Percentiles rank a stretch among this genome's conserved stretches.
phyloP scores from a whole-genome alignment of 176 grass and related monocot species.

The Triticum dicoccoides region DNA sequence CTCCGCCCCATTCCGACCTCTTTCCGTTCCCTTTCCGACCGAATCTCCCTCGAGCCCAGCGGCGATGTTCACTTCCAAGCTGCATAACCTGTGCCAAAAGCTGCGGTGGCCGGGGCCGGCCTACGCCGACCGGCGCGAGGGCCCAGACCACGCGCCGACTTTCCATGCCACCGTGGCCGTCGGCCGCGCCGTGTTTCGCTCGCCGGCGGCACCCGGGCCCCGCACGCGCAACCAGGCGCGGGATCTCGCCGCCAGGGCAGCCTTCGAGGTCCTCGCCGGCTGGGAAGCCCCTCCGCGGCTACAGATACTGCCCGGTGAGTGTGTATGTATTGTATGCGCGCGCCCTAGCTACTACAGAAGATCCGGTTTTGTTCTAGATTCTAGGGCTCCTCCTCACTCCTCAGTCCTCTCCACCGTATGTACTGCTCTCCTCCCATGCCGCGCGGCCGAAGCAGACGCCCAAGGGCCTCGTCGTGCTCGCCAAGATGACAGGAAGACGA shows the following conservation, averaged over 20 bases:
- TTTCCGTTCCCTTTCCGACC: too few species aligned
- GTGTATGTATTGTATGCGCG: too few species aligned
- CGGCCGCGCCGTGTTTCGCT: constrained; percentile 41
- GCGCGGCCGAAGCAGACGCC: too few species aligned
- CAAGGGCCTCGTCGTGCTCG: too few species aligned
- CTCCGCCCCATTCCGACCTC: too few species aligned
- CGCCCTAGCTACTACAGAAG: not conserved
- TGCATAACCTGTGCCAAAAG: constrained; percentile 72
- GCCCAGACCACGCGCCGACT: constrained; percentile 29
- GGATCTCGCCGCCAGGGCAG: constrained; percentile 59
- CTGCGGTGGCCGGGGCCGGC: constrained; percentile 56
- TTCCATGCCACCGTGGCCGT: constrained; percentile 60
- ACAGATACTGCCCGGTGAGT: constrained; percentile 32
- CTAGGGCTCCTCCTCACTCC: too few species aligned
- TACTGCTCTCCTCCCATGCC: too few species aligned
- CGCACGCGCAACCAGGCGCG: constrained; percentile 59
- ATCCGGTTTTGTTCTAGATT: too few species aligned
- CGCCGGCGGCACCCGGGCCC: too few species aligned
- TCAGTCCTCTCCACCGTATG: not conserved
- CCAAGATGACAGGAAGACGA: too few species aligned
- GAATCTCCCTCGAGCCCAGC: too few species aligned
- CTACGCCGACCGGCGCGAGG: constrained; percentile 34
- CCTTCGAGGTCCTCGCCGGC: constrained; percentile 30
- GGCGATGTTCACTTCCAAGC: constrained; percentile 53
- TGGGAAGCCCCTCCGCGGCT: not conserved